Base-by-base conservation (phyloP, 2,329 filamentous ascomycete species). In the Claviceps capensis region DNA sequence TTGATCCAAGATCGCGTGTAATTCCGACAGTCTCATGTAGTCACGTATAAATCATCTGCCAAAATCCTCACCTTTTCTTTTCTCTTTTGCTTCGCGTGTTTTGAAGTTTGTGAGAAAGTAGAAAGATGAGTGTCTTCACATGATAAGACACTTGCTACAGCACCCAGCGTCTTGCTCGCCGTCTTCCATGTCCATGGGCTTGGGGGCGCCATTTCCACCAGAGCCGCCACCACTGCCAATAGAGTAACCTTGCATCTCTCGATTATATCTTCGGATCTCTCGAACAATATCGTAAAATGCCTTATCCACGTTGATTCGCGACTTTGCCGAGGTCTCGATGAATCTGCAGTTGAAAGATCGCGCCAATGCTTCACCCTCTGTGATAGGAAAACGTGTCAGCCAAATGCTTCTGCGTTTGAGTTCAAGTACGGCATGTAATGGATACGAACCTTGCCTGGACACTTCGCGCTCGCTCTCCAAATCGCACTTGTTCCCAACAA, bases 401-500 rank as follows among this genome's bases (percentile, higher is more conserved):
- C 34, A 22, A 47, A 23, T 8, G 30, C n/a, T 14, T 40, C 23
- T 3, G 17, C 5, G 6, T 16, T 16, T 47, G 13, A 16, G 26
- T n/a, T 38, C 19, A 52, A 38, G 40, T 45, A 53, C 49, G 16
- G 47, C 52, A 26, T n/a, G 2, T 14, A 19, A 44, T 5, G 5
- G 36, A 36, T 17, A 45, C 82, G 58, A 78, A 95, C 91, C 91
- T 81, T 94, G 84, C 74, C 85, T 84, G 58, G 88, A 86, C 54
- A 98, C 93, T 63, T 91, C 86, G 65, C 93, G 82, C 72, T 98
- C 91, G 61, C 77, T 77, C 65, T 96, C 91, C 68, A 98, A 74
- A 88, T 98, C 93, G 73, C 91, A 96, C 79, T 98, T 98, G 81
- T 98, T 98, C 62, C 89, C 93, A 43, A 97, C 93, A 46, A 98